Percentiles rank a stretch among this genome's conserved stretches.
phyloP scores from a whole-genome alignment of 169 alveolate species.

The Plasmodium ovale region DNA sequence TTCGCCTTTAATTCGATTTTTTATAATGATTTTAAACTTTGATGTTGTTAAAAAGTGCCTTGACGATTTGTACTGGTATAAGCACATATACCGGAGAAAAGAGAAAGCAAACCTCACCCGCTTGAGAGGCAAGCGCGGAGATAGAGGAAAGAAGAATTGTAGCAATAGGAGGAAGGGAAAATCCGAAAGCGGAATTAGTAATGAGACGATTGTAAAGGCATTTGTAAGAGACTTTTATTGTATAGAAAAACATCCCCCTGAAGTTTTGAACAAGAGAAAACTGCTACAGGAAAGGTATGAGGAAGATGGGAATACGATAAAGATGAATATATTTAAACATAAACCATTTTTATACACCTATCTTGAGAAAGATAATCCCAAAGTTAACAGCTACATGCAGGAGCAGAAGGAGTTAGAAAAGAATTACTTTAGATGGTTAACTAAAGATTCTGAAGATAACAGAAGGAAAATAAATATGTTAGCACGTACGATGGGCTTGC shows the following conservation, averaged over 20 bases:
- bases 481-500: background rate
- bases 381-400: background rate
- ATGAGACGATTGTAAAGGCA: constrained; percentile 11
- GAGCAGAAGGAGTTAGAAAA: constrained; percentile 36
- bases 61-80: constrained; percentile 68
- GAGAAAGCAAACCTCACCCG: background rate
- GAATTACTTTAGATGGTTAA: constrained; percentile 32
- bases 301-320: constrained; percentile 49
- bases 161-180: background rate
- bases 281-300: constrained; percentile 64
- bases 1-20: constrained; percentile 67
- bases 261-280: constrained; percentile 18
- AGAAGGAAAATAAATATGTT: no score
- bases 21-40: constrained; percentile 62
- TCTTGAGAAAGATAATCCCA: background rate
- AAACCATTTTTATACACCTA: constrained; percentile 13
- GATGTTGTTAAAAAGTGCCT: constrained; percentile 46
- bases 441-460: no score
- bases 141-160: background rate
- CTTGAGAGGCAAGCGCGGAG: background rate
- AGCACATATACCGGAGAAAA: constrained; percentile 29
- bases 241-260: constrained; percentile 8
- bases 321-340: constrained; percentile 6
- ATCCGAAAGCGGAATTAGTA: background rate
- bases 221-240: constrained; percentile 39